A percentile compares a stretch with the other conserved stretches of the same genome.
Evolutionary conservation across 2,329 filamentous ascomycete species (phyloP).

Genomic region (Sclerotinia sclerotiorum): DNA sequence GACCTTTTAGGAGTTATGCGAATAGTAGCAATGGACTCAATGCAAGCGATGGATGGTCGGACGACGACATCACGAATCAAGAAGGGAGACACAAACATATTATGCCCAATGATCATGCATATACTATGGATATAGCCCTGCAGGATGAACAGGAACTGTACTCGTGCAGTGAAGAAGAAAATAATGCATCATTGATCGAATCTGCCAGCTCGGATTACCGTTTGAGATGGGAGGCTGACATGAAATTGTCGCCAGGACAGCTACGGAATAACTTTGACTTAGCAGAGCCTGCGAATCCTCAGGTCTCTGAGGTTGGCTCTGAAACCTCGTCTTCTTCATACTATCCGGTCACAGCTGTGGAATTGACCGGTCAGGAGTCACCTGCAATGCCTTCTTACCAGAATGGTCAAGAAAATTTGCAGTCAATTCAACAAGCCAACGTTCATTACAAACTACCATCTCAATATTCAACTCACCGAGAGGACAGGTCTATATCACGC

Average conservation of each 20-base stretch:
- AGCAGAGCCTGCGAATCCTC: background rate
- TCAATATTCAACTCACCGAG: background rate
- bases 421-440: background rate
- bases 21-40: background rate
- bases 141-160: background rate
- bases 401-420: background rate
- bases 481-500: conserved; percentile 24
- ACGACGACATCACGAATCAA: background rate
- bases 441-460: background rate
- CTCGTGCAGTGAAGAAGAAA: background rate
- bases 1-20: conserved; percentile 8
- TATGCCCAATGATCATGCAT: background rate
- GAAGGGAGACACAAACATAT: background rate
- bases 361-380: background rate
- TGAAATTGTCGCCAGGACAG: background rate
- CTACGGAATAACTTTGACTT: background rate
- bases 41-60: background rate
- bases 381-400: background rate
- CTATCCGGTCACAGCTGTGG: background rate
- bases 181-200: background rate
- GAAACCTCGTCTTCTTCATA: background rate
- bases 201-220: background rate
- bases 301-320: background rate
- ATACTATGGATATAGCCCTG: background rate
- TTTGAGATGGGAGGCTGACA: conserved; percentile 5